Evolutionary conservation across 1,139 yeast species (phyloP).

Genomic region (Blastobotrys elegans): DNA sequence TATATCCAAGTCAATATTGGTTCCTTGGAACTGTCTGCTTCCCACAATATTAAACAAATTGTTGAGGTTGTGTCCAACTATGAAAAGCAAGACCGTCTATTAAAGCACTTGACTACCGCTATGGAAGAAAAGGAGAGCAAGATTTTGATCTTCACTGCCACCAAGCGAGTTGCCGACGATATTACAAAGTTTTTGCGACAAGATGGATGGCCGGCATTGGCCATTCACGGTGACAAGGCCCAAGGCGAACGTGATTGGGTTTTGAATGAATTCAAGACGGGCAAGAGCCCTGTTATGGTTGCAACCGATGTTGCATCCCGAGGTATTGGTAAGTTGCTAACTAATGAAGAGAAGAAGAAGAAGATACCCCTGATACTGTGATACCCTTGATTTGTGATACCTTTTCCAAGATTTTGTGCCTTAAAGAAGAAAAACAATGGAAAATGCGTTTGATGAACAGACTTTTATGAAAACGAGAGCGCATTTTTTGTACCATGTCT

Average conservation of each 20-base stretch:
- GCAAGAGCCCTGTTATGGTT: slow-evolving; percentile 94
- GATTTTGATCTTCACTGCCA: slow-evolving; percentile 83
- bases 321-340: slow-evolving; percentile 88
- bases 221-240: slow-evolving; percentile 98
- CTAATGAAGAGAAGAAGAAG: too few species aligned
- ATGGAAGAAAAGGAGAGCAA: slow-evolving; percentile 75
- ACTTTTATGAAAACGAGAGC: not conserved
- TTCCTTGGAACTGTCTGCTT: slow-evolving; percentile 91
- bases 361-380: slow-evolving; percentile 3
- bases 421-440: not conserved
- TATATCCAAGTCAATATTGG: slow-evolving; percentile 97
- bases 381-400: slow-evolving; percentile 2
- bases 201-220: slow-evolving; percentile 99
- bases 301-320: slow-evolving; percentile 99
- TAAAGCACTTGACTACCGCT: slow-evolving; percentile 78
- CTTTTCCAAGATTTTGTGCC: not conserved
- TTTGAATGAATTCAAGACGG: slow-evolving; percentile 81
- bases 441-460: not conserved
- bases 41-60: slow-evolving; percentile 90
- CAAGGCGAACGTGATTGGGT: slow-evolving; percentile 99
- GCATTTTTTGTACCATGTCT: not conserved
- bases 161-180: slow-evolving; percentile 97
- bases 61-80: slow-evolving; percentile 88
- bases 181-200: slow-evolving; percentile 85
- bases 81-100: slow-evolving; percentile 89